These are phyloP conservation scores for Boletus tylopilopsis DNA, from an alignment of 768 basidiomycete genomes.

Conservation along the genomic window DNA sequence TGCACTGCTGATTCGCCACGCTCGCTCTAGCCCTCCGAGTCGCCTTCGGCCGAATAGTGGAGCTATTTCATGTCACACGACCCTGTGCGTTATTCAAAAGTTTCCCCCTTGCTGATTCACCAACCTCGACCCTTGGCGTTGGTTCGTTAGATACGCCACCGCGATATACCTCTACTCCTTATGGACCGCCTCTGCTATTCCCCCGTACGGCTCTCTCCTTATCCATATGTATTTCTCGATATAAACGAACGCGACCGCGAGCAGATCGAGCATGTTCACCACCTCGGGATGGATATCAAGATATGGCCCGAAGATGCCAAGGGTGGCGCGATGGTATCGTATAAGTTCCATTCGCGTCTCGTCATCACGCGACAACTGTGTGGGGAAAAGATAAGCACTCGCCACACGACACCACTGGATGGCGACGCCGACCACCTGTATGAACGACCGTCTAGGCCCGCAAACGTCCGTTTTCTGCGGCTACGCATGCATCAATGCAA, in stretches of 20 bases:
- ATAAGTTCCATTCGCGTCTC: background rate
- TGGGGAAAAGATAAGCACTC: background rate
- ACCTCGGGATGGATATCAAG: background rate
- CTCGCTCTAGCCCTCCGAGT: background rate
- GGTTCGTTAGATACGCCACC: background rate
- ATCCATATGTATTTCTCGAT: conserved; percentile 1
- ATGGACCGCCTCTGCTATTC: background rate
- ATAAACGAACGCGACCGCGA: background rate
- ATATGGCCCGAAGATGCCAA: background rate
- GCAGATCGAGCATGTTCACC: background rate
- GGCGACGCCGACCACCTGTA: conserved; percentile 10
- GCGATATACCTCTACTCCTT: background rate
- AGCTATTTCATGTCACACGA: background rate
- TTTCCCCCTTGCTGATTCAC: background rate
- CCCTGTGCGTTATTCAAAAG: too few relatives aligned
- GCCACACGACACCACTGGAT: background rate
- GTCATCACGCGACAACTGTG: background rate
- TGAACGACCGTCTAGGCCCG: conserved; percentile 20
- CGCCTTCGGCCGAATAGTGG: background rate
- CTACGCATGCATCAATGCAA: background rate
- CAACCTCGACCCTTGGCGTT: background rate
- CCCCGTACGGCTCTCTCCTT: background rate
- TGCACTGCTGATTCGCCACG: background rate
- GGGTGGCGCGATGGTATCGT: background rate
- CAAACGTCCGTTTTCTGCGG: conserved; percentile 17